These are phyloP conservation scores for Neurospora sp. DNA, from an alignment of 495 filamentous ascomycete species.

Conservation along the genomic window DNA sequence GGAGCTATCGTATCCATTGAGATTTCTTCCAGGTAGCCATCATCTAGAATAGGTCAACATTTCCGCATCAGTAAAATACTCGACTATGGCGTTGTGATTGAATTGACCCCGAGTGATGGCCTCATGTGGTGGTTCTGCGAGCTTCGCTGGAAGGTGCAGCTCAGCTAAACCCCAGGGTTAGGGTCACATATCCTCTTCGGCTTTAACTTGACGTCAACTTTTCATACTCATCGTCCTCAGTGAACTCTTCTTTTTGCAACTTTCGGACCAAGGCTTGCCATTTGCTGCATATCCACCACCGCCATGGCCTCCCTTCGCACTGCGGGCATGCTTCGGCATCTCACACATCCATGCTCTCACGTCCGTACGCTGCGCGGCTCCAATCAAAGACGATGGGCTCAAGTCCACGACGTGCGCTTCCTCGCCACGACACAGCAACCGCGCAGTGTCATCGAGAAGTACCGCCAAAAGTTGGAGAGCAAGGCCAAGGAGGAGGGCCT, in stretches of 20 bases:
- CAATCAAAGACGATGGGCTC: slow-evolving; percentile 75
- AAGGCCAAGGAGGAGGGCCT: slow-evolving; percentile 79
- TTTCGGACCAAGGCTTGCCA: not conserved
- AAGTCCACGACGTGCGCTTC: slow-evolving; percentile 86
- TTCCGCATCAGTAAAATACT: not conserved
- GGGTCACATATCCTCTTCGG: not conserved
- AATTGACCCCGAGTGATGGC: not conserved
- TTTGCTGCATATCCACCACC: slow-evolving; percentile 25
- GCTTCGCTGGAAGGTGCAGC: not conserved
- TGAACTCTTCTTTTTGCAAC: not conserved
- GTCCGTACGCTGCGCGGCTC: slow-evolving; percentile 15
- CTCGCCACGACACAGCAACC: slow-evolving; percentile 49
- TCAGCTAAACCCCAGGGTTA: not conserved
- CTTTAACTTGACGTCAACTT: not conserved
- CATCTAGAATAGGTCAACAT: no score
- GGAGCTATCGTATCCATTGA: not conserved
- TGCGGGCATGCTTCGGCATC: slow-evolving; percentile 24
- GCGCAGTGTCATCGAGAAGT: slow-evolving; percentile 67
- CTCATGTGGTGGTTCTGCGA: not conserved
- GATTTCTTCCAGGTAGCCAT: not conserved
- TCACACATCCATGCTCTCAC: slow-evolving; percentile 14
- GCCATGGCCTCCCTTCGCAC: not conserved
- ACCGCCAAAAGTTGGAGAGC: slow-evolving; percentile 70
- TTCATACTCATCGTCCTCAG: not conserved
- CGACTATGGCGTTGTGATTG: not conserved